phyloP scores from a whole-genome alignment of 225 moss, liverwort and hornwort species.

The Physcomitrium patens region DNA sequence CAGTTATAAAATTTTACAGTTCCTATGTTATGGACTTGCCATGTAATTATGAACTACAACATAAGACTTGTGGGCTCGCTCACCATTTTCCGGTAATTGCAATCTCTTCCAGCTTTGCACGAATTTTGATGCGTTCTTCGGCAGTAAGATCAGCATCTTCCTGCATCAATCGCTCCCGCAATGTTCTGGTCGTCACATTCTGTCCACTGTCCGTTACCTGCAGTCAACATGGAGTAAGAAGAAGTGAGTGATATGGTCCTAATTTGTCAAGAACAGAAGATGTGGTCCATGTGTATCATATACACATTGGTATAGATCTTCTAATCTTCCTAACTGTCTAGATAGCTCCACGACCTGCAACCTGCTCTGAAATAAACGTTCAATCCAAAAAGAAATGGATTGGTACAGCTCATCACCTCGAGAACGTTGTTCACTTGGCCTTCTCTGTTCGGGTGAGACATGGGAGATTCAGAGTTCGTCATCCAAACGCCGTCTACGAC shows the following conservation, averaged over 20 bases:
- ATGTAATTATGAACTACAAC: not conserved
- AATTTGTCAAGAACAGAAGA: not conserved
- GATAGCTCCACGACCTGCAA: not conserved
- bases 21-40: not conserved
- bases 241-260: not conserved
- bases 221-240: not conserved
- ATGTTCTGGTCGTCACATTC: constrained; percentile 37
- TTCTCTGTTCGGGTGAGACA: constrained; percentile 77
- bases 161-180: constrained; percentile 60
- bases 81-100: constrained; percentile 48
- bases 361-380: not conserved
- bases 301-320: not conserved
- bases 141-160: constrained; percentile 58
- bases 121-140: constrained; percentile 46
- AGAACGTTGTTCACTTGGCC: constrained; percentile 89
- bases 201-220: constrained; percentile 54
- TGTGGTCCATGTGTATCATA: not conserved
- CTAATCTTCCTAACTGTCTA: not conserved
- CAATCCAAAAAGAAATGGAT: not conserved
- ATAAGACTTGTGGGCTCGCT: not conserved
- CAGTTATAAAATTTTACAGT: not conserved
- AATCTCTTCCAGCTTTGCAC: constrained; percentile 54
- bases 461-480: constrained; percentile 55
- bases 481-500: constrained; percentile 87
- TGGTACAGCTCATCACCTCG: constrained; percentile 46